Evolutionary conservation across 2,329 filamentous ascomycete genomes (phyloP).

Genomic region (Alternaria brassicae): DNA sequence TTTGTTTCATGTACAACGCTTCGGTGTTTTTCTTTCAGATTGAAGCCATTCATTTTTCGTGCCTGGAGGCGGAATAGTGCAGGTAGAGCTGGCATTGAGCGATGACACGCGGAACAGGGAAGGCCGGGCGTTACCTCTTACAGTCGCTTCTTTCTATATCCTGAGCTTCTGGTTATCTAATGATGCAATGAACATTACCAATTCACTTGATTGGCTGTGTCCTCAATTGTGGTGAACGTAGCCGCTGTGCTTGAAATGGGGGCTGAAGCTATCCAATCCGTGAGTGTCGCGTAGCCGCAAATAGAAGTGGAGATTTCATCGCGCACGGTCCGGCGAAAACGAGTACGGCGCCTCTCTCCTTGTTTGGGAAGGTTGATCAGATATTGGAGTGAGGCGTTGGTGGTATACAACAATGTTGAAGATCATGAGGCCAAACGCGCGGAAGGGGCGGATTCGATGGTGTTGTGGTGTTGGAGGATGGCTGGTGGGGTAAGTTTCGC

Average conservation of each 20-base stretch:
- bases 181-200: conserved; percentile 42
- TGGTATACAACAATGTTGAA: conserved; percentile 8
- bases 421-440: conserved; percentile 17
- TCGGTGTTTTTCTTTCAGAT: conserved; percentile 35
- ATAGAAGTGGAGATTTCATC: conserved; percentile 46
- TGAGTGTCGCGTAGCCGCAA: conserved; percentile 51
- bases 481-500: conserved; percentile 44
- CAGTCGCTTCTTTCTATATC: conserved; percentile 45
- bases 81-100: conserved; percentile 40
- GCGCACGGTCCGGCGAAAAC: conserved; percentile 42
- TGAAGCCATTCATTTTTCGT: conserved; percentile 44
- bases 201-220: conserved; percentile 43
- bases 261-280: conserved; percentile 51
- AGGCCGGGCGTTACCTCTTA: conserved; percentile 49
- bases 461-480: conserved; percentile 38
- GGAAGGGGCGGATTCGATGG: conserved; percentile 22
- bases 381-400: conserved; percentile 5
- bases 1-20: conserved; percentile 48
- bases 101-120: conserved; percentile 33
- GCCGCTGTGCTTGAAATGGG: conserved; percentile 50
- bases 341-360: conserved; percentile 33
- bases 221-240: conserved; percentile 39
- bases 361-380: conserved; percentile 16
- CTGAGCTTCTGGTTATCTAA: conserved; percentile 37
- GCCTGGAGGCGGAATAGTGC: conserved; percentile 40